These are phyloP conservation scores for Diutina rugosa DNA, from an alignment of 1,139 yeast genomes.

Conservation along the genomic window DNA sequence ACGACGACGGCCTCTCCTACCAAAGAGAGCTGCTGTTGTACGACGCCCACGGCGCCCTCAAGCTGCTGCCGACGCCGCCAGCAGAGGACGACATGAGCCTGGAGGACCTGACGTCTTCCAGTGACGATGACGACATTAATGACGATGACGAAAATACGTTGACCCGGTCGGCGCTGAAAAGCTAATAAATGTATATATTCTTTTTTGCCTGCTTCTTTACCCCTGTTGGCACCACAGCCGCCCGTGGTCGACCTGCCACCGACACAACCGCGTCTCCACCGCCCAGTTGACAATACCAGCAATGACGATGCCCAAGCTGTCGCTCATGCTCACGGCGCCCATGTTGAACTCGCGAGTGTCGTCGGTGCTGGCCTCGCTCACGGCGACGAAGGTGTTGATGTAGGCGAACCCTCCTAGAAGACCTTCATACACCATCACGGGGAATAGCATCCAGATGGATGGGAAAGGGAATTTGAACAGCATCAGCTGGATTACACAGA, in stretches of 20 bases:
- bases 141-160: conserved; percentile 1
- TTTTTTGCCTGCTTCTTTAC: background rate
- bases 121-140: background rate
- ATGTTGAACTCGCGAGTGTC: conserved; percentile 69
- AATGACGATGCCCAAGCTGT: conserved; percentile 72
- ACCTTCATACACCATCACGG: conserved; percentile 72
- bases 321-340: conserved; percentile 92
- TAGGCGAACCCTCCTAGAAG: conserved; percentile 83
- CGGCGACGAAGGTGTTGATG: conserved; percentile 74
- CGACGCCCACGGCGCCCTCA: conserved; percentile 25
- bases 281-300: conserved; percentile 70
- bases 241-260: conserved; percentile 12
- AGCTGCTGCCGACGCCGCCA: conserved; percentile 1
- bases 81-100: background rate
- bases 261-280: conserved; percentile 65
- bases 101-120: background rate
- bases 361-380: conserved; percentile 47
- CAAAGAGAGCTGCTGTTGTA: conserved; percentile 53
- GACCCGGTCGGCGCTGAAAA: conserved; percentile 1
- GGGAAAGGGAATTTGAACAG: conserved; percentile 38
- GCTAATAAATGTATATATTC: background rate
- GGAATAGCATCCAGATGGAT: conserved; percentile 44
- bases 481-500: conserved; percentile 55
- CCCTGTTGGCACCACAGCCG: background rate
- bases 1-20: conserved; percentile 71